phyloP scores from a whole-genome alignment of 768 basidiomycete genomes.

The Boletus sensibilis region DNA sequence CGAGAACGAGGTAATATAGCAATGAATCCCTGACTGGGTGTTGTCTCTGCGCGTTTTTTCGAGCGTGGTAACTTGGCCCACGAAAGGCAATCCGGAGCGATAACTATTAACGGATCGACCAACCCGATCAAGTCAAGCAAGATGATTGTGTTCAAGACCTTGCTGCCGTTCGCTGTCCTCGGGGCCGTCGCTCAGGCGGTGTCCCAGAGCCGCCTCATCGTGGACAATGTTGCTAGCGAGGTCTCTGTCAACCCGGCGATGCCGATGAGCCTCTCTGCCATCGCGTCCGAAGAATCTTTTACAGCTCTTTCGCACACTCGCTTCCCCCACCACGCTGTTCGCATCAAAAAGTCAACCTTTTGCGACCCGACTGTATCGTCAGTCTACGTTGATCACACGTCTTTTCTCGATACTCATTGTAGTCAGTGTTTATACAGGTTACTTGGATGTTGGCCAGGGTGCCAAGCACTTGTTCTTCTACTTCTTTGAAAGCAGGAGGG shows the following conservation, averaged over 20 bases:
- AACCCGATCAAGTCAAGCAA: neutral
- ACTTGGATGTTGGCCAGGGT: constrained; percentile 48
- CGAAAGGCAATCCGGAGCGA: constrained; percentile 19
- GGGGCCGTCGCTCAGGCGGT: constrained; percentile 1
- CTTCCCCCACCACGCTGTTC: constrained; percentile 53
- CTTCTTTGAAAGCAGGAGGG: constrained; percentile 57
- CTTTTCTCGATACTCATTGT: neutral
- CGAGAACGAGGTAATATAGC: neutral
- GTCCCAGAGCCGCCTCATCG: constrained; percentile 8
- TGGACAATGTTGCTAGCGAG: neutral
- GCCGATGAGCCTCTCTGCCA: constrained; percentile 23
- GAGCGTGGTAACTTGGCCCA: constrained; percentile 31
- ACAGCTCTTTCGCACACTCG: constrained; percentile 45
- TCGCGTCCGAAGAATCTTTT: constrained; percentile 32
- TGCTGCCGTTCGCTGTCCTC: constrained; percentile 3
- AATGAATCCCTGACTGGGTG: neutral
- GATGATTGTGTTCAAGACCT: constrained; percentile 3
- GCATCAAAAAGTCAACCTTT: constrained; percentile 60
- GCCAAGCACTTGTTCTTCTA: constrained; percentile 55
- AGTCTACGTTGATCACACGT: neutral
- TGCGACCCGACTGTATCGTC: constrained; percentile 58
- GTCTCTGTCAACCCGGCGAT: neutral
- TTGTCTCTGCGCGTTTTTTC: constrained; percentile 25
- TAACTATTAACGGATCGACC: neutral
- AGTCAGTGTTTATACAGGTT: constrained; percentile 45